Percentiles rank a stretch among this genome's conserved stretches.
Evolutionary conservation across 2,329 filamentous ascomycete species (phyloP).

Genomic region (Xylariales sp.): DNA sequence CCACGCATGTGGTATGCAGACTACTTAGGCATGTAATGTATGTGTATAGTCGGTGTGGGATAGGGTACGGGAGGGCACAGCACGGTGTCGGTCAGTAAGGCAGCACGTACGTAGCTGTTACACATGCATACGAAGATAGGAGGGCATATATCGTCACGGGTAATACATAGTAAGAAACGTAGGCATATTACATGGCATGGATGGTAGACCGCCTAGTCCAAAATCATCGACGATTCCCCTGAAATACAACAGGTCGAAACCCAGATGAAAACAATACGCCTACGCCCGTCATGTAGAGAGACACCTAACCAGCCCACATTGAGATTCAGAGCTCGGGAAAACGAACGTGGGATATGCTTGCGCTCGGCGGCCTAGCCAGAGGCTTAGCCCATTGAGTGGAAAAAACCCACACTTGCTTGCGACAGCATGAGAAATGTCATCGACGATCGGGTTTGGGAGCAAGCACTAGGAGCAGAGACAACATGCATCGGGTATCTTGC

Average conservation of each 20-base stretch:
- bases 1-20: too few relatives aligned
- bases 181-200: background rate
- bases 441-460: background rate
- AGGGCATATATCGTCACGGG: too few relatives aligned
- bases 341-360: too few relatives aligned
- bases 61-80: background rate
- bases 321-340: background rate
- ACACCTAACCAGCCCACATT: background rate
- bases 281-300: background rate
- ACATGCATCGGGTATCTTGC: background rate
- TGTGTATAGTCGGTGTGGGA: slow-evolving; percentile 3
- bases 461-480: background rate
- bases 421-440: background rate
- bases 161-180: too few relatives aligned
- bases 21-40: background rate
- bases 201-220: background rate
- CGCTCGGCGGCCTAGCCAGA: too few relatives aligned
- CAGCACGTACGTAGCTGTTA: background rate
- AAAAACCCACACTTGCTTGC: background rate
- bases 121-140: background rate
- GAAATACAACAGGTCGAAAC: background rate
- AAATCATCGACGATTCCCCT: background rate
- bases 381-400: background rate
- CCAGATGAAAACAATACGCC: background rate
- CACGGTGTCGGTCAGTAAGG: background rate